A percentile compares a stretch with the other conserved stretches of the same genome.
Conservation (phyloP, 768 basidiomycete species). For the Mycena epipterygia region DNA sequence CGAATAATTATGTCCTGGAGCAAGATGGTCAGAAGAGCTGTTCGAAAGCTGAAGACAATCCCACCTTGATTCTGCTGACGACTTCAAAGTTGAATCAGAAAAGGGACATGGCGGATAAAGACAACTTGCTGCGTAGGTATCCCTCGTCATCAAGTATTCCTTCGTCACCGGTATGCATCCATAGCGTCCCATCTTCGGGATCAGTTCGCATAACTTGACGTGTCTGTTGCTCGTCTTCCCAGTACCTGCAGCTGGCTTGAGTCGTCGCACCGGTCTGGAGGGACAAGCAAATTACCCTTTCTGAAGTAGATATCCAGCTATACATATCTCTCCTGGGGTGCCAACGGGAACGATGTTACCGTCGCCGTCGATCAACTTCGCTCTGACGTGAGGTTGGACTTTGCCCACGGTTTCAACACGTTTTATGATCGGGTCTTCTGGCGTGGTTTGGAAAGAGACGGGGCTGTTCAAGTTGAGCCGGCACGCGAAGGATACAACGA, state of each 20-base stretch:
- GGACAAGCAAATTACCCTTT: constrained; percentile 68
- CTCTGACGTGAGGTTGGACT: constrained; percentile 82
- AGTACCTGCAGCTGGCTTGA: constrained; percentile 65
- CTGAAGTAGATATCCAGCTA: constrained; percentile 84
- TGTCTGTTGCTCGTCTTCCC: constrained; percentile 81
- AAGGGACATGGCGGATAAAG: not conserved
- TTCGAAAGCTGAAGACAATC: constrained; percentile 15
- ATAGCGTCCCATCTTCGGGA: constrained; percentile 64
- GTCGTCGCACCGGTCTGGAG: not conserved
- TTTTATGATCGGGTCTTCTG: constrained; percentile 76
- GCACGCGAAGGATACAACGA: not conserved
- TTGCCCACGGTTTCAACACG: constrained; percentile 88
- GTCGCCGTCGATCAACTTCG: constrained; percentile 73
- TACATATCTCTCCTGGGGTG: constrained; percentile 80
- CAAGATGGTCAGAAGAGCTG: not conserved
- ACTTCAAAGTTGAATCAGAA: constrained; percentile 56
- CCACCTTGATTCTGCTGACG: constrained; percentile 84
- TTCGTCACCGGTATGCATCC: constrained; percentile 91
- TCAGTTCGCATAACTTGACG: constrained; percentile 66
- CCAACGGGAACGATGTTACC: constrained; percentile 78
- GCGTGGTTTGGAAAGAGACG: constrained; percentile 86
- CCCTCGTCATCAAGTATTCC: constrained; percentile 87
- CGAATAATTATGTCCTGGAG: constrained; percentile 85
- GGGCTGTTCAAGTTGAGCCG: constrained; percentile 61
- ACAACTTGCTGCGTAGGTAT: constrained; percentile 74